Evolutionary conservation across 768 basidiomycete species (phyloP), one percentile per base, ranked within the genome.

Genomic region (Boletus pseudopeckii): DNA sequence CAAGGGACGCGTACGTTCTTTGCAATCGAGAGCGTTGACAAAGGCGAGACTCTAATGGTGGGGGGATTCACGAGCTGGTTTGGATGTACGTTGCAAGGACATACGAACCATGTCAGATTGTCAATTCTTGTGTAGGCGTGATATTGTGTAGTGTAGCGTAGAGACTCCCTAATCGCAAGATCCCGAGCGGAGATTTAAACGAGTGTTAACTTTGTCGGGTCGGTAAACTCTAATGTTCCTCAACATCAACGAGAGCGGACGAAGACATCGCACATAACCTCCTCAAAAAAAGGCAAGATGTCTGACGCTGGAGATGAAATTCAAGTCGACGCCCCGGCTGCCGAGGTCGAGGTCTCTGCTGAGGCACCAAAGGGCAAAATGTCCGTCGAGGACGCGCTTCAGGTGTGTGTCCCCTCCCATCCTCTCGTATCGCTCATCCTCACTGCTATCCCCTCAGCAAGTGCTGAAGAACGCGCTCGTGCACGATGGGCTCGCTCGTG

Each of bases 301-400:
- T 93, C 90, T 89, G 90, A 93, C 88, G 90, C 90, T 90, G 90
- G 89, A 91, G 90, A 93, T 90, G 90, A 90, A 76, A 86, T 88
- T 75, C 75, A 80, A 73, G 83, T 91, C 50, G 81, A 91, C 42
- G 80, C 77, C 64, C 69, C 75, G 50, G 67, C 71, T 41, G 82
- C 80, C 60, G 82, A 83, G 71, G 88, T 88, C 70, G 90, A 93
- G 75, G 92, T 92, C 62, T 76, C 90, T 64, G 73, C 87, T 42
- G 91, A 92, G 68, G 91, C 90, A 26, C 94, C 95, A 68, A 95
- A 92, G 79, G 94, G 93, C 61, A 95, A 95, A 78, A 79, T 98
- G 71, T 84, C 88, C 56, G 91, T 98, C 62, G 96, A 99, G 80
- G 94, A 97, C 48, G 90, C 90, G 64, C 89, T 92, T 72, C 85